phyloP scores from a whole-genome alignment of 805 yeast genomes.

The Priceomyces haplophilus region DNA sequence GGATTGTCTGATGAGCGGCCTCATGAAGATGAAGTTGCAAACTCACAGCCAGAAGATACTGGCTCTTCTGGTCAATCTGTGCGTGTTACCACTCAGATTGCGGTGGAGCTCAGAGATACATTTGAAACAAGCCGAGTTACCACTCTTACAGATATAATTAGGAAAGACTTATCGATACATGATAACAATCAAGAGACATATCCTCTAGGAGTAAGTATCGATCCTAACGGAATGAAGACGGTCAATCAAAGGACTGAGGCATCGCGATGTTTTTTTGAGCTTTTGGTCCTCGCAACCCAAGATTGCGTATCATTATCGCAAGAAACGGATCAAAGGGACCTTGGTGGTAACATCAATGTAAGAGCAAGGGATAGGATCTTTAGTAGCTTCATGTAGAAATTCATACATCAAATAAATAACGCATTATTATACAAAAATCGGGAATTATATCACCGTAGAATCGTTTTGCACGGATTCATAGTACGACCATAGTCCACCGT shows the following conservation, averaged over 20 bases:
- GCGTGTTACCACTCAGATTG: conserved; percentile 53
- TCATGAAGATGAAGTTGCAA: neutral
- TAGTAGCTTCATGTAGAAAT: conserved; percentile 6
- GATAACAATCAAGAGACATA: conserved; percentile 9
- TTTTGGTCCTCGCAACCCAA: conserved; percentile 75
- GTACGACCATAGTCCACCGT: conserved; percentile 7
- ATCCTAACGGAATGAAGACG: conserved; percentile 2
- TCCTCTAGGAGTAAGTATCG: conserved; percentile 21
- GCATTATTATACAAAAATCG: conserved; percentile 1
- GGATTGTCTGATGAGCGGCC: conserved; percentile 6
- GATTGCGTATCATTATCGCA: conserved; percentile 68
- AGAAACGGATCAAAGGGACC: conserved; percentile 22
- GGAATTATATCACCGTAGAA: too few species aligned
- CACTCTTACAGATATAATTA: conserved; percentile 39
- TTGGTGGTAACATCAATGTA: conserved; percentile 61
- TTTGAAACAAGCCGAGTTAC: conserved; percentile 23
- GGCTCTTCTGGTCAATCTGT: conserved; percentile 31
- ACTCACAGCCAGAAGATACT: conserved; percentile 14
- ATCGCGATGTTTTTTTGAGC: conserved; percentile 73
- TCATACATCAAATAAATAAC: conserved; percentile 1
- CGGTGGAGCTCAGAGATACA: conserved; percentile 39
- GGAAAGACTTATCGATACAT: conserved; percentile 26
- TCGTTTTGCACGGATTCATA: neutral
- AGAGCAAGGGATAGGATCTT: conserved; percentile 41
- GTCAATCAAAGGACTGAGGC: conserved; percentile 54